Evolutionary conservation across 768 basidiomycete genomes (phyloP), one percentile per base, ranked within the genome.

Genomic region (Exidia glandulosa): DNA sequence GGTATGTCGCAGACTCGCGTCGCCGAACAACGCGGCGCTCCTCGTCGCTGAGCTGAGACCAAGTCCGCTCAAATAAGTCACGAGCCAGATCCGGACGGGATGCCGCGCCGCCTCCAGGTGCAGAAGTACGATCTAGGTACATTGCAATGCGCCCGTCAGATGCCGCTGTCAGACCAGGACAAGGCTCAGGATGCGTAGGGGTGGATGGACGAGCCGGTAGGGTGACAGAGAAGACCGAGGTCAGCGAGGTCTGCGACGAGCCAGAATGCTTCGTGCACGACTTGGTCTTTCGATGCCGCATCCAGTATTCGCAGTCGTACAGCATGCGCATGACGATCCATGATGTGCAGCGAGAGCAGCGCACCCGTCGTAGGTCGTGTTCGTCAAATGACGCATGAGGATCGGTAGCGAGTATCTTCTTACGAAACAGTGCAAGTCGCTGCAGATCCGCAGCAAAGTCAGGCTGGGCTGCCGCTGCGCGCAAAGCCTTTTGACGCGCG

Each of bases 291-390:
- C 65, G 63, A 52, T 67, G 65, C 2, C 63, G 54, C 23, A 57
- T 60, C 63, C 65, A 67, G 7, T 59, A 58, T 2, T 41, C 32
- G 7, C 58, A 30, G 31, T 65, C 66, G 48, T 67, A 67, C 0
- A 64, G 50, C 1, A 54, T 58, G 5, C 66, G 59, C 66, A 67
- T 67, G 3, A 5, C 30, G 9, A 67, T 36, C 65, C 65, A 64
- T 16, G 27, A 12, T 3, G 63, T 29, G 37, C 66, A 67, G 2
- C 56, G 41, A 1, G 66, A 66, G 36, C 66, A 67, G 1, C 60
- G 60, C 1, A 67, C 65, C 0, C 29, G 14, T n/a, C 59, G 63
- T 2, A 58, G 59, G 48, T 66, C 60, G 14, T 41, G 1, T 13
- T 48, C 33, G 12, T 63, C 52, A 54, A 67, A 66, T 27, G 64